Conservation (phyloP, 2,329 filamentous ascomycete genomes). For the Gaeumannomyces sp. region DNA sequence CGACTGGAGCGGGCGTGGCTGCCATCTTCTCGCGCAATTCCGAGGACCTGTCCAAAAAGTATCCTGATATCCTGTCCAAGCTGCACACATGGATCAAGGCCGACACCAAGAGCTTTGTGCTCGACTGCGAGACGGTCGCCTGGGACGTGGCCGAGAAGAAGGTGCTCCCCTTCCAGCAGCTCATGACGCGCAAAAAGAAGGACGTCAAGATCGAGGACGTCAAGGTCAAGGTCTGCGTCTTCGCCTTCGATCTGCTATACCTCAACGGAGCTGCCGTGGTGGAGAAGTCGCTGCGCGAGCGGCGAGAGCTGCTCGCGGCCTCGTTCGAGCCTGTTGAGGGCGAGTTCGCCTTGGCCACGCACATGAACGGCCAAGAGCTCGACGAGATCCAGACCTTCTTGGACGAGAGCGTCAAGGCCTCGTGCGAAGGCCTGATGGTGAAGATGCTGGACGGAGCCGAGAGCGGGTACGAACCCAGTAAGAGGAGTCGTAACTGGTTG, state of each 20-base stretch:
- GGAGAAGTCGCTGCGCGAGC: conserved; percentile 77
- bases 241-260: conserved; percentile 92
- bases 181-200: conserved; percentile 97
- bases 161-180: conserved; percentile 90
- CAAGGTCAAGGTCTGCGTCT: conserved; percentile 94
- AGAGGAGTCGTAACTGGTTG: conserved; percentile 95
- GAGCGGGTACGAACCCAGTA: conserved; percentile 92
- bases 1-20: conserved; percentile 66
- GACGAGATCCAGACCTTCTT: conserved; percentile 90
- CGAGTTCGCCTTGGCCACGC: conserved; percentile 85
- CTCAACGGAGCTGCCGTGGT: conserved; percentile 88
- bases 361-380: conserved; percentile 79
- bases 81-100: conserved; percentile 84
- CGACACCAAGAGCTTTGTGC: conserved; percentile 87
- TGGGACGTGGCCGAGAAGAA: conserved; percentile 97
- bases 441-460: conserved; percentile 96
- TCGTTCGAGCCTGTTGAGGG: conserved; percentile 77
- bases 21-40: conserved; percentile 98
- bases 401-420: conserved; percentile 91
- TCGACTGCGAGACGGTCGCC: conserved; percentile 97
- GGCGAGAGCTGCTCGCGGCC: conserved; percentile 65
- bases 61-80: conserved; percentile 88
- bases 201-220: conserved; percentile 94
- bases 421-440: conserved; percentile 96
- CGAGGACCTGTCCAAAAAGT: conserved; percentile 94